Base-by-base conservation (phyloP, 371 early-diverging fungal species). In the Mucor piriformis region DNA sequence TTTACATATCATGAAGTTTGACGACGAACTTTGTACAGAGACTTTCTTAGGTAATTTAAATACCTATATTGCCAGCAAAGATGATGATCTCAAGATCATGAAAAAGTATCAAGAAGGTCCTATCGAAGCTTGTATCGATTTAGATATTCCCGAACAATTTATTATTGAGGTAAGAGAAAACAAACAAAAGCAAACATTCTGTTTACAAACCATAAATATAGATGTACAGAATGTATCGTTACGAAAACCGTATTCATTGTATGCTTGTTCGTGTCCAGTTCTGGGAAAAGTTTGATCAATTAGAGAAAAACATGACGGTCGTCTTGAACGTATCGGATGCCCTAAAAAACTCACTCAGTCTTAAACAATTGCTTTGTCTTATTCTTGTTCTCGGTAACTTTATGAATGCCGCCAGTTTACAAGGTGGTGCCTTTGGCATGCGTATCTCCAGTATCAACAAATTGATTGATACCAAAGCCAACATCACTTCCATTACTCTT, bases 61-160 rank as follows among this genome's bases (percentile, higher is more conserved):
- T 15, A 50, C 64, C 1, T 66, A 63, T 59, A 57, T 66, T 3
- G 82, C 85, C 2, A 69, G 51, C 20, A 70, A 73, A 37, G 69
- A 69, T 20, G 84, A 86, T 44, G 81, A 85, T 38, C 35, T 72
- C 11, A 69, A 67, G 13, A 25, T 63, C 6, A 67, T 86, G 68
- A 59, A 72, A 8, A 83, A 81, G 18, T 84, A 86, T 46, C 42
- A 74, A 32, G 66, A 71, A 13, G 66, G 59, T 12, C 44, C 67
- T 6, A 70, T 69, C 6, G 72, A 73, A 55, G 70, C 73, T 42
- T 67, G 72, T 33, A 55, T 54, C 6, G 83, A 83, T 27, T 64
- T 86, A 29, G 84, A 76, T 58, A 60, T 76, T 11, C 79, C 87
- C 0, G 87, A 86, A 21, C 79, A 79, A 47, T 86, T 86, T 34